phyloP scores from a whole-genome alignment of 495 filamentous ascomycete species.

The Parathielavia hyrcaniae region DNA sequence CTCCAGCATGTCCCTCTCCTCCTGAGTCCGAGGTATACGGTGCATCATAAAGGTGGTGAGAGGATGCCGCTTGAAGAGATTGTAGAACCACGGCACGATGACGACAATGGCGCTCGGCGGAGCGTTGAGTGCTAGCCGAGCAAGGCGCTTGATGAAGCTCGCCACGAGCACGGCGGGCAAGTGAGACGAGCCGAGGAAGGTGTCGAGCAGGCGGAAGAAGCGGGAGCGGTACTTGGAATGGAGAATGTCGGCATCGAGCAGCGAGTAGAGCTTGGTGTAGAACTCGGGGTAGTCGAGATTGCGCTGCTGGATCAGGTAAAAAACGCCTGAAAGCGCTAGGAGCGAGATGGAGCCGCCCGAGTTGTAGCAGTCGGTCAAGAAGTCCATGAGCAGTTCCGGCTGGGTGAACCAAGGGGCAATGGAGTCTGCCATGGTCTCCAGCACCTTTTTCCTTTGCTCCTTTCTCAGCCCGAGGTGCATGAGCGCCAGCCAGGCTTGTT shows the following conservation, averaged over 20 bases:
- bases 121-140: constrained; percentile 72
- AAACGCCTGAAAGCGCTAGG: constrained; percentile 85
- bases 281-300: constrained; percentile 96
- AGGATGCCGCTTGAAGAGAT: constrained; percentile 84
- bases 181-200: constrained; percentile 87
- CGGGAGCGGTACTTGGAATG: constrained; percentile 90
- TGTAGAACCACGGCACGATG: constrained; percentile 90
- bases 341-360: constrained; percentile 77
- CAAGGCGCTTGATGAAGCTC: constrained; percentile 88
- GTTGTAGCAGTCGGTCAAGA: constrained; percentile 87
- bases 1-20: constrained; percentile 51
- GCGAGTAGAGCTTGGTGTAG: constrained; percentile 86
- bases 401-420: constrained; percentile 85
- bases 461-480: constrained; percentile 59
- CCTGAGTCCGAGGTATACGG: constrained; percentile 56
- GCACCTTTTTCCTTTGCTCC: constrained; percentile 70
- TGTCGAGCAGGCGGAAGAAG: constrained; percentile 89
- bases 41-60: constrained; percentile 94
- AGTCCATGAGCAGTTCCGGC: constrained; percentile 91
- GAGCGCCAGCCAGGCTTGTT: constrained; percentile 78
- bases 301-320: constrained; percentile 85
- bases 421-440: constrained; percentile 63
- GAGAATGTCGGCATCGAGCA: constrained; percentile 75
- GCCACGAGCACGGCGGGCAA: constrained; percentile 84
- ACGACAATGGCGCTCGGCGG: constrained; percentile 83